Conservation (phyloP, 2,329 filamentous ascomycete genomes). For the Verticillium nubilum region DNA sequence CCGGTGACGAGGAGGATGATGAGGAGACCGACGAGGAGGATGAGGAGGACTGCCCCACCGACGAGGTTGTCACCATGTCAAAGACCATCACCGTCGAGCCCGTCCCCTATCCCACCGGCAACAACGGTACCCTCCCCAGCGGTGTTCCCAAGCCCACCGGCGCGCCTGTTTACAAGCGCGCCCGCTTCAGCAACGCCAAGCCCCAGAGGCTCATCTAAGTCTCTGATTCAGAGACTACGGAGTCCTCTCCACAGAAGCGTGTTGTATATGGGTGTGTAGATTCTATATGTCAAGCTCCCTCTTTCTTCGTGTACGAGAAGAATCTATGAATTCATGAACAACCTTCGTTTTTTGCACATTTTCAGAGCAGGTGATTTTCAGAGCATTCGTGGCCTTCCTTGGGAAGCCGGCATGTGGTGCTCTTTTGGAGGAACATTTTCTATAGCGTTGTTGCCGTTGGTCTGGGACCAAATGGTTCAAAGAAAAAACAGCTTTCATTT, state of each 20-base stretch:
- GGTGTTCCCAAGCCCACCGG: slow-evolving; percentile 28
- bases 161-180: slow-evolving; percentile 7
- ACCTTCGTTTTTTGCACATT: background rate
- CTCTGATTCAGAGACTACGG: background rate
- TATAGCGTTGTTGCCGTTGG: background rate
- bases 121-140: slow-evolving; percentile 27
- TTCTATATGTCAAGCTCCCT: background rate
- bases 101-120: slow-evolving; percentile 33
- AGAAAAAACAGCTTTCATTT: background rate
- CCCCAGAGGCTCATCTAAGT: background rate
- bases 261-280: slow-evolving; percentile 3
- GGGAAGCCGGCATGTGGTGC: background rate
- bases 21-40: slow-evolving; percentile 10
- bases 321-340: slow-evolving; percentile 2
- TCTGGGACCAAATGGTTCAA: background rate
- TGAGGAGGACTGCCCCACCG: slow-evolving; percentile 12
- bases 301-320: background rate
- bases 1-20: slow-evolving; percentile 6
- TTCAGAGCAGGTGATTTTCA: background rate
- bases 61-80: slow-evolving; percentile 24
- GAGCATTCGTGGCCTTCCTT: background rate
- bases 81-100: slow-evolving; percentile 20
- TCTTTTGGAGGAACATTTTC: background rate
- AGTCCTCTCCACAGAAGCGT: background rate
- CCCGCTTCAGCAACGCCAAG: slow-evolving; percentile 12